Conservation (phyloP, 2,329 filamentous ascomycete genomes). For the Cladophialophora yegresii region DNA sequence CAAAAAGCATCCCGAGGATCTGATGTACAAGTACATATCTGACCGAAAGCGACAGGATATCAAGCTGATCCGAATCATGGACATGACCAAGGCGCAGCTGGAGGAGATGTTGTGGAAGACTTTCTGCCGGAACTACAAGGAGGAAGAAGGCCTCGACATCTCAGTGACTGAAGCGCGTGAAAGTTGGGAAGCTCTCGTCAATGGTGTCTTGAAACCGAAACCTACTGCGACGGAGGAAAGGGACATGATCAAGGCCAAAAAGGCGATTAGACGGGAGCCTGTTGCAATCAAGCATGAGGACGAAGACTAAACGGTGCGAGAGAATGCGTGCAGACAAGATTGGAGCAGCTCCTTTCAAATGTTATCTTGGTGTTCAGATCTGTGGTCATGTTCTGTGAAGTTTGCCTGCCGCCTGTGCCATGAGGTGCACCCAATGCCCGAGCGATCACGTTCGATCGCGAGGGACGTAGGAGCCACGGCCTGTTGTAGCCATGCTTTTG, state of each 20-base stretch:
- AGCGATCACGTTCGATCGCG: no score
- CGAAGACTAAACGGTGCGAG: no score
- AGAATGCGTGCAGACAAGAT: no score
- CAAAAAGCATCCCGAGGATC: background rate
- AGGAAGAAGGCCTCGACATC: background rate
- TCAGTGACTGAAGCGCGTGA: background rate
- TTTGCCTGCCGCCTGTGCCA: no score
- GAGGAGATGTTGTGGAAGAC: background rate
- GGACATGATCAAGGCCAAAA: background rate
- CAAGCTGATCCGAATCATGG: background rate
- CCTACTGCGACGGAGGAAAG: background rate
- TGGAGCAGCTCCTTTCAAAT: no score
- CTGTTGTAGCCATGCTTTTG: background rate
- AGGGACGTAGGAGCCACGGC: background rate
- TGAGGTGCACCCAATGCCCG: no score
- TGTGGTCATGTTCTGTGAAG: no score
- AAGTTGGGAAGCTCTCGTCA: background rate
- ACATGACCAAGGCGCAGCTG: background rate
- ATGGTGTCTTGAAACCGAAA: background rate
- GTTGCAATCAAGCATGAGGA: background rate
- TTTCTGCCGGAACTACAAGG: background rate
- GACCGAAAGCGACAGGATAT: background rate
- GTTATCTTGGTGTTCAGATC: no score
- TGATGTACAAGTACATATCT: slow-evolving; percentile 5
- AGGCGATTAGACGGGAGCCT: background rate